Percentiles rank a stretch among this genome's conserved stretches.
phyloP scores from a whole-genome alignment of 1,139 yeast genomes.

The Entelexis paramagnoliae region DNA sequence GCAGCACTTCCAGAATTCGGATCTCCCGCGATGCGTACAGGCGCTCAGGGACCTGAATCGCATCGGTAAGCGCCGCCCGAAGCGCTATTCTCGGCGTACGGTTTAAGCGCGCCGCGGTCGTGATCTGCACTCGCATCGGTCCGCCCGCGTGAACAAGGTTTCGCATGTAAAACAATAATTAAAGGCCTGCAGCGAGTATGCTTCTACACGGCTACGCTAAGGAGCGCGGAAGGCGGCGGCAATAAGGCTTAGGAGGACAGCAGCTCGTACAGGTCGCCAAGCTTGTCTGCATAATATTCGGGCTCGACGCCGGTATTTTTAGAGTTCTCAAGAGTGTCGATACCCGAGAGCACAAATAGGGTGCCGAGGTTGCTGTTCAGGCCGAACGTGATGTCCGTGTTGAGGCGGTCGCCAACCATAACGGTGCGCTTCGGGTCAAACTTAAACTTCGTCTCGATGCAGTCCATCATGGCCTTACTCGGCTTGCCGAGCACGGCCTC shows the following conservation, averaged over 20 bases:
- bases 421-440: constrained; percentile 56
- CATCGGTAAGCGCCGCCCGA: no score
- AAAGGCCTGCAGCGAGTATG: no score
- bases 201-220: neutral
- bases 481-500: constrained; percentile 81
- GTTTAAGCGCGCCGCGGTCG: no score
- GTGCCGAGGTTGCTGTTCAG: constrained; percentile 75
- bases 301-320: constrained; percentile 41
- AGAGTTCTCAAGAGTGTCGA: constrained; percentile 49
- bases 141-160: no score
- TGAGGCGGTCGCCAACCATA: constrained; percentile 92
- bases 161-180: no score
- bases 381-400: constrained; percentile 92
- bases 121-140: no score
- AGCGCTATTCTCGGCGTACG: no score
- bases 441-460: constrained; percentile 61
- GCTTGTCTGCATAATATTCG: constrained; percentile 55
- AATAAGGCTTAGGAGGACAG: constrained; percentile 14
- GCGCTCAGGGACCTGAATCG: no score
- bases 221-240: neutral
- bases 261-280: constrained; percentile 67
- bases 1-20: no score
- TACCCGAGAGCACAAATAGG: constrained; percentile 79
- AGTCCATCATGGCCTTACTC: constrained; percentile 77
- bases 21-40: no score